Evolutionary conservation across 2,329 filamentous ascomycete species (phyloP).

Genomic region (Cercospora brassicicola): DNA sequence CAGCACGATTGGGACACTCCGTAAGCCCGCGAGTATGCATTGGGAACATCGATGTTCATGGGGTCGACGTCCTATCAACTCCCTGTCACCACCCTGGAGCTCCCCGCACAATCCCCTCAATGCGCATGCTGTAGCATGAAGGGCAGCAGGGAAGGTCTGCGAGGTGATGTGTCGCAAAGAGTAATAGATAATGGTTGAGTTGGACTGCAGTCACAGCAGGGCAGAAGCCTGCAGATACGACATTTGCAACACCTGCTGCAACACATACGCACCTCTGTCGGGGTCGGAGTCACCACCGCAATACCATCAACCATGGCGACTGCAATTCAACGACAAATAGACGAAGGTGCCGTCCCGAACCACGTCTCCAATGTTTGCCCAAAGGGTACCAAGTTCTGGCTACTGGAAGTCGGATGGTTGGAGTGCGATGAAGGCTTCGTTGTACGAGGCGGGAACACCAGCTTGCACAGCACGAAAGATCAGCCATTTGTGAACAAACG

Average conservation of each 20-base stretch:
- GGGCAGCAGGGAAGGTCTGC: conserved; percentile 7
- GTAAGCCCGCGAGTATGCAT: background rate
- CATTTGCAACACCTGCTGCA: conserved; percentile 9
- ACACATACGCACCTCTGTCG: background rate
- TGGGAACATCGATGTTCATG: background rate
- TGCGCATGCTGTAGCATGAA: conserved; percentile 10
- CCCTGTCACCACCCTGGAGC: conserved; percentile 14
- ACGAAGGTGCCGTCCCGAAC: conserved; percentile 36
- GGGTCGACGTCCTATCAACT: background rate
- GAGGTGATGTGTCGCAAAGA: conserved; percentile 8
- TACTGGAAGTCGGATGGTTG: conserved; percentile 40
- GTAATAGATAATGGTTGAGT: conserved; percentile 11
- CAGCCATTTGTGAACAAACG: conserved; percentile 45
- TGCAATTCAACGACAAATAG: conserved; percentile 36
- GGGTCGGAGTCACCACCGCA: background rate
- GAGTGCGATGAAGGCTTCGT: conserved; percentile 52
- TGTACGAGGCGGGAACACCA: conserved; percentile 45
- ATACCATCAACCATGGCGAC: conserved; percentile 17
- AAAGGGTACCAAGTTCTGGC: conserved; percentile 50
- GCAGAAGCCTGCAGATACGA: conserved; percentile 4
- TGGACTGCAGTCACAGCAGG: background rate
- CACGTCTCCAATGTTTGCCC: conserved; percentile 44
- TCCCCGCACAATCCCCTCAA: conserved; percentile 17
- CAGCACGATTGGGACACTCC: background rate
- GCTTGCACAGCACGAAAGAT: conserved; percentile 38